Conservation (phyloP, 2,329 filamentous ascomycete genomes). For the Nectriaceae sp. region DNA sequence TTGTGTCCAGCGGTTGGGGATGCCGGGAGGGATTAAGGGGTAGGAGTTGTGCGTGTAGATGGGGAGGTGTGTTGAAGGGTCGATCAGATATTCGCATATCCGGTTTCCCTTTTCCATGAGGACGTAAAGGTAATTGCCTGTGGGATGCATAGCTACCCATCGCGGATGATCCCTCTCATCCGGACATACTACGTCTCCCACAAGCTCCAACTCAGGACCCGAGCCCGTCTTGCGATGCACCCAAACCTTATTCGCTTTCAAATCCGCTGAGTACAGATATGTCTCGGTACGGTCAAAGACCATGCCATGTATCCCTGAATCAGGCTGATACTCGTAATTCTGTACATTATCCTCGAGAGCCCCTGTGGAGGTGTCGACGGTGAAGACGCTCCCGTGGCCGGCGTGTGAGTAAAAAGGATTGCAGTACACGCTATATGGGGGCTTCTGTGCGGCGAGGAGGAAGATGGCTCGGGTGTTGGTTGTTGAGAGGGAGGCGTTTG, state of each 20-base stretch:
- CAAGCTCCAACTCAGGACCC: conserved; percentile 54
- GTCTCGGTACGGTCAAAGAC: conserved; percentile 74
- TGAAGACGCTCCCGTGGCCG: conserved; percentile 78
- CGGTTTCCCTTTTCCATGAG: conserved; percentile 90
- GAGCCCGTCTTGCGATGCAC: conserved; percentile 62
- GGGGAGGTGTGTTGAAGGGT: conserved; percentile 71
- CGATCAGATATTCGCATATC: conserved; percentile 79
- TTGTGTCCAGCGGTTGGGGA: conserved; percentile 56
- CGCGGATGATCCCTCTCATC: conserved; percentile 74
- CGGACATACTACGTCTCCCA: conserved; percentile 74
- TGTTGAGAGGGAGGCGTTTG: conserved; percentile 65
- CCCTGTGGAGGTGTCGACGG: conserved; percentile 54
- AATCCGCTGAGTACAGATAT: conserved; percentile 78
- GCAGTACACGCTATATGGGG: conserved; percentile 82
- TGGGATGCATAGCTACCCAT: conserved; percentile 84
- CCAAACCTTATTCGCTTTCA: conserved; percentile 81
- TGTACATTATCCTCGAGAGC: conserved; percentile 66
- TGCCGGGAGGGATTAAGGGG: conserved; percentile 78
- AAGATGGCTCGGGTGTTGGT: conserved; percentile 91
- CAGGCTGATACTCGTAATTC: conserved; percentile 70
- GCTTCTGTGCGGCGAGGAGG: conserved; percentile 74
- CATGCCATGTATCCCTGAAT: conserved; percentile 79
- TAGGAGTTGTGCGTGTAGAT: conserved; percentile 77
- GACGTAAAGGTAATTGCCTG: conserved; percentile 77
- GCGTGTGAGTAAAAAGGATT: conserved; percentile 90